Conservation (phyloP, 768 basidiomycete genomes). For the Xerocomus spinulosus region DNA sequence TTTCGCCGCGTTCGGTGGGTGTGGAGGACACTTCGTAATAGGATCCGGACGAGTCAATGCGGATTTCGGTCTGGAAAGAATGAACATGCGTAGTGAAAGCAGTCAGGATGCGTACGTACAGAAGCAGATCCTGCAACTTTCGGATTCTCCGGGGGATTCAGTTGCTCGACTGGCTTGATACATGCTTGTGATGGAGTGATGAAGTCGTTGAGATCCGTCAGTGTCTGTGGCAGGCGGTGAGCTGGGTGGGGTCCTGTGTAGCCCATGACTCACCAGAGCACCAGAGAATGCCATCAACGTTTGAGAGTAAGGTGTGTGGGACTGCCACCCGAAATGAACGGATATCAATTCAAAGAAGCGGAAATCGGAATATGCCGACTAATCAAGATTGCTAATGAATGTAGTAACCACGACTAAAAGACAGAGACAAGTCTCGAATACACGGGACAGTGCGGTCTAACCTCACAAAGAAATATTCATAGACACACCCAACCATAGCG, state of each 20-base stretch:
- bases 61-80: constrained; percentile 76
- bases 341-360: not conserved
- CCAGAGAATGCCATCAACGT: constrained; percentile 78
- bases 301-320: not conserved
- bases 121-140: constrained; percentile 40
- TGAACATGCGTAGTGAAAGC: not conserved
- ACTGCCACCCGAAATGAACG: not conserved
- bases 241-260: not conserved
- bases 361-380: not conserved
- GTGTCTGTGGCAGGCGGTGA: constrained; percentile 47
- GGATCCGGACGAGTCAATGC: constrained; percentile 75
- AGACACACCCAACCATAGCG: too few relatives aligned
- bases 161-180: constrained; percentile 85
- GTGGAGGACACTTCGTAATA: constrained; percentile 78
- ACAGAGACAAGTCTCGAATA: too few relatives aligned
- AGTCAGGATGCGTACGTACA: constrained; percentile 27
- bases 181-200: constrained; percentile 95
- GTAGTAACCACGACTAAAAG: too few relatives aligned
- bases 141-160: constrained; percentile 38
- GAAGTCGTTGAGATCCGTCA: constrained; percentile 96
- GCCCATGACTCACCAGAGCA: constrained; percentile 54
- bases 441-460: too few relatives aligned
- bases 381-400: too few relatives aligned
- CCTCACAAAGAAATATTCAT: too few relatives aligned
- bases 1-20: constrained; percentile 14